Evolutionary conservation across 768 basidiomycete genomes (phyloP).

Genomic region (Albatrellus ellisii): DNA sequence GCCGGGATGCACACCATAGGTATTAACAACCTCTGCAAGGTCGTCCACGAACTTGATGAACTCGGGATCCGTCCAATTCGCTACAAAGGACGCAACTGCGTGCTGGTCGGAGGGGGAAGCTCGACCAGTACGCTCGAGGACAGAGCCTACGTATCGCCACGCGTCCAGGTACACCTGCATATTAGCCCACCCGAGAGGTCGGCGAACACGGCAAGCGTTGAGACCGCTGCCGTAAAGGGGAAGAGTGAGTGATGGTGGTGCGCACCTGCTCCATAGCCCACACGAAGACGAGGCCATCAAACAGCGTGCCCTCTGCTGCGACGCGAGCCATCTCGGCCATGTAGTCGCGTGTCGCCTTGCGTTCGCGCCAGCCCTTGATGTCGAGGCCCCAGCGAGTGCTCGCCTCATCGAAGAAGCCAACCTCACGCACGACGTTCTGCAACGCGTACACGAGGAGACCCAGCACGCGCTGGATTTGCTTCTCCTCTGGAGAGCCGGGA

Average conservation of each 20-base stretch:
- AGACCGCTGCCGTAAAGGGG: neutral
- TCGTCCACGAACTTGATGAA: constrained; percentile 40
- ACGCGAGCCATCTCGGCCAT: constrained; percentile 58
- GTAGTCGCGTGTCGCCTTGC: constrained; percentile 54
- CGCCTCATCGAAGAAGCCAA: constrained; percentile 46
- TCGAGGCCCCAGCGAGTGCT: constrained; percentile 32
- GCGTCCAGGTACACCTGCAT: constrained; percentile 57
- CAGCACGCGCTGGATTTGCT: constrained; percentile 28
- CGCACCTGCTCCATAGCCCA: constrained; percentile 72
- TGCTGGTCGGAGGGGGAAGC: constrained; percentile 2
- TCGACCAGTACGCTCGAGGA: constrained; percentile 1
- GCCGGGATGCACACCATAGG: constrained; percentile 24
- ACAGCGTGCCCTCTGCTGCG: constrained; percentile 29
- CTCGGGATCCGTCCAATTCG: constrained; percentile 47
- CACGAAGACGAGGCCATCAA: constrained; percentile 57
- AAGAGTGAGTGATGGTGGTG: neutral
- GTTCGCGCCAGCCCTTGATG: constrained; percentile 34
- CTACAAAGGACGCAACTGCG: constrained; percentile 36
- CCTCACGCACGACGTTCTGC: constrained; percentile 43
- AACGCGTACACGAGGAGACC: constrained; percentile 37
- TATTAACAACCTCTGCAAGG: constrained; percentile 34
- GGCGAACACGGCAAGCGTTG: neutral
- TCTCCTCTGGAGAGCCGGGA: constrained; percentile 22
- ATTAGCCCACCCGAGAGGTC: too few species aligned
- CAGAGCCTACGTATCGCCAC: constrained; percentile 37